Percentiles rank a stretch among this genome's conserved stretches.
Evolutionary conservation across 2,329 filamentous ascomycete species (phyloP).

Genomic region (Drechslerella coelobrocha): DNA sequence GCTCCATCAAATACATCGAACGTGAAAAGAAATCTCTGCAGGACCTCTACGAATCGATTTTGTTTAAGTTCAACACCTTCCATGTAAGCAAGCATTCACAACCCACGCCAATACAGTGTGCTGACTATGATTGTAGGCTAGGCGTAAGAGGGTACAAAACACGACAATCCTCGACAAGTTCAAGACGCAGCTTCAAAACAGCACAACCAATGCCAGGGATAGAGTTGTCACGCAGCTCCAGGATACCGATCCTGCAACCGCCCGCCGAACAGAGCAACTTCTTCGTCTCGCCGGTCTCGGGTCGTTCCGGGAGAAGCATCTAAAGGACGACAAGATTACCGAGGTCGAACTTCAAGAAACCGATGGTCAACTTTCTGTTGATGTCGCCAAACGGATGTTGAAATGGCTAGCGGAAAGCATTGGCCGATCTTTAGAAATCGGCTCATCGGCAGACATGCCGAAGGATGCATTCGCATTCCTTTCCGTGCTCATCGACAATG

Average conservation of each 20-base stretch:
- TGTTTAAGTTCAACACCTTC: conserved; percentile 97
- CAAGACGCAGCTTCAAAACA: conserved; percentile 51
- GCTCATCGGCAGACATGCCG: conserved; percentile 77
- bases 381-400: conserved; percentile 96
- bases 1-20: conserved; percentile 71
- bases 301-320: conserved; percentile 59
- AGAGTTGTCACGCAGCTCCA: conserved; percentile 50
- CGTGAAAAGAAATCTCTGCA: conserved; percentile 74
- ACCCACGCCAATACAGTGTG: not conserved
- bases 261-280: conserved; percentile 86
- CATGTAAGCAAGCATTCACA: conserved; percentile 63
- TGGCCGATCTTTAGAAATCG: conserved; percentile 87
- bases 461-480: conserved; percentile 48
- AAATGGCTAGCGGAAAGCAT: conserved; percentile 97
- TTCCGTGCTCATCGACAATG: conserved; percentile 48
- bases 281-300: conserved; percentile 76
- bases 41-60: conserved; percentile 83
- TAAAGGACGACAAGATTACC: conserved; percentile 53
- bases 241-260: conserved; percentile 57
- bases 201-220: conserved; percentile 51
- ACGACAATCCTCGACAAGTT: conserved; percentile 53
- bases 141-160: conserved; percentile 73
- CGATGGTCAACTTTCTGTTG: conserved; percentile 80
- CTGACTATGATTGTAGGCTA: conserved; percentile 54
- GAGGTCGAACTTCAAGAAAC: conserved; percentile 65